Base-by-base conservation (phyloP, 1,284 basidiomycete species). In the Cutaneotrichosporon arboriforme region DNA sequence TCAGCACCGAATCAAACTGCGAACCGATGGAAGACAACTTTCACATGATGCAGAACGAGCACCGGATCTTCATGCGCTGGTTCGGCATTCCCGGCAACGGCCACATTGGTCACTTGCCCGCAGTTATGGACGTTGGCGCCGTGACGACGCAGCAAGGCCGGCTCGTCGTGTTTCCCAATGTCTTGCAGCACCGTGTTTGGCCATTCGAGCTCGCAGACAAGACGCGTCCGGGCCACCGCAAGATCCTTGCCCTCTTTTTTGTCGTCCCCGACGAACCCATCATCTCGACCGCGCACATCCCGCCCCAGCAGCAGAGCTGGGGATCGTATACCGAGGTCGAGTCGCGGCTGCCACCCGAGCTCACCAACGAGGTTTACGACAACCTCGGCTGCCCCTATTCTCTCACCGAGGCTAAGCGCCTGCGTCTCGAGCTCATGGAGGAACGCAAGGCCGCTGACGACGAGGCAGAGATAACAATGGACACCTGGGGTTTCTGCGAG, bases 231-330 rank as follows among this genome's bases (percentile, higher is more conserved):
- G 57, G 57, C 2, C 57, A 59, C 42, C 51, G 57, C 40, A 59
- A 59, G 54, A 59, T 59, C 12, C 44, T 59, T 8, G 57, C 57
- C 4, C 41, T 59, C n/a, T 59, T 59, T 54, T 51, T 59, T 18
- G 57, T 59, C 41, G 57, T 53, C 37, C 57, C 57, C 9, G 14
- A 4, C 1, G 49, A 51, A 15, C 51, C 48, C 1, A 44, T 59
- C 26, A 20, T 51, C 20, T 45, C 48, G 4, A 55, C 57, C 2
- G 51, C 48, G 10, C 33, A 55, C 20, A 51, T 59, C 1, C 57
- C 57, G 14, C 57, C 57, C n/a, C 57, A 59, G 54, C 57, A 59
- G 38, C 31, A 33, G n/a, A 41, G 53, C 38, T 59, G 54, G 51
- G 23, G 41, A 8, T 22, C n/a, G 17, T 18, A 26, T 0, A 47